These are phyloP conservation scores for Acidiella bohemica DNA, from an alignment of 495 filamentous ascomycete species.

Conservation along the genomic window DNA sequence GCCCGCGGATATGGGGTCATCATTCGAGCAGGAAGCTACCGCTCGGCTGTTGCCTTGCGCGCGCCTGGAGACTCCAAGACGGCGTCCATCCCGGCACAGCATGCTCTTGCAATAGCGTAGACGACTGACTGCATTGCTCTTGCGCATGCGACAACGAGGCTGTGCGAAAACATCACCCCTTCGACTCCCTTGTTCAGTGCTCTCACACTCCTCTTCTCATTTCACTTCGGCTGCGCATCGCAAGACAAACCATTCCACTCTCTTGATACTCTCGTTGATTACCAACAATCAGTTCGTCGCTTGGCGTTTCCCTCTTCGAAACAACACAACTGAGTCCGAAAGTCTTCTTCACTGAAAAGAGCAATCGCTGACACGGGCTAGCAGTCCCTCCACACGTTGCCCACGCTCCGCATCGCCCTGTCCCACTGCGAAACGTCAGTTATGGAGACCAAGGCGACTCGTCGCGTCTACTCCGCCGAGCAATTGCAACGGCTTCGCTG, in stretches of 20 bases:
- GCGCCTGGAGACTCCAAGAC: no score
- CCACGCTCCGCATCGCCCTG: not conserved
- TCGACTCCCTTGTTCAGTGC: not conserved
- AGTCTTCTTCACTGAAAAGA: no score
- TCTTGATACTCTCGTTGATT: constrained; percentile 19
- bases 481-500: constrained; percentile 12
- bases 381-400: not conserved
- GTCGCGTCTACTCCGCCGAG: constrained; percentile 18
- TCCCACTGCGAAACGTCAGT: not conserved
- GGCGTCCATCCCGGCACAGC: no score
- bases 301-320: no score
- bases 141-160: not conserved
- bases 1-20: no score
- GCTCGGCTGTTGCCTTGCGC: no score
- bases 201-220: constrained; percentile 1
- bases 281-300: no score
- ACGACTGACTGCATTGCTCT: no score
- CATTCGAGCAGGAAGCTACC: no score
- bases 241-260: constrained; percentile 15
- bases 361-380: not conserved
- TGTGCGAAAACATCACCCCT: not conserved
- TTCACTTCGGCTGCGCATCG: constrained; percentile 5
- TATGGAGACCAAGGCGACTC: constrained; percentile 1
- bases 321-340: no score
- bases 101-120: no score